Conservation (phyloP, 192 early-diverging fungal species). For the Dissophora ornata region DNA sequence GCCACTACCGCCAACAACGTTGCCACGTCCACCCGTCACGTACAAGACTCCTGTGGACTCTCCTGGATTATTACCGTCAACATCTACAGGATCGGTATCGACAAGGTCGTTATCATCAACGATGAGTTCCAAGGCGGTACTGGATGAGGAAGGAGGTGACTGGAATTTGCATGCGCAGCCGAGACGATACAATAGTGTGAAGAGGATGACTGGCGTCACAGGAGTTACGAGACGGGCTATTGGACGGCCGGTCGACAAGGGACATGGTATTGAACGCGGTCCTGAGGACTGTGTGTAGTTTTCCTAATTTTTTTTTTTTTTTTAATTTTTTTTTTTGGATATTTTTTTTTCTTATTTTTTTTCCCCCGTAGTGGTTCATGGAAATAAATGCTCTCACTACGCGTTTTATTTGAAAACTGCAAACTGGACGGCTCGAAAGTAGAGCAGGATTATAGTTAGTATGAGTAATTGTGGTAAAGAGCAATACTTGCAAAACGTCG, state of each 20-base stretch:
- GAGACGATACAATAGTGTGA: slow-evolving; percentile 48
- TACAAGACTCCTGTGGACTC: slow-evolving; percentile 25
- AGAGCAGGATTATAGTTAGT: too few species aligned
- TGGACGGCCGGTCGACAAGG: slow-evolving; percentile 39
- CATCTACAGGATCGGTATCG: too few species aligned
- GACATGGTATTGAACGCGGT: slow-evolving; percentile 40
- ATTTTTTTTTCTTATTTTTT: too few species aligned
- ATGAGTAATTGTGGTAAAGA: too few species aligned
- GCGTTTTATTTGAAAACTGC: too few species aligned
- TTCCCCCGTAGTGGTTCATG: too few species aligned
- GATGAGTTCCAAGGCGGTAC: slow-evolving; percentile 18
- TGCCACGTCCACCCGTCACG: slow-evolving; percentile 7
- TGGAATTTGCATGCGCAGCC: slow-evolving; percentile 38
- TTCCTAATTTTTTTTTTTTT: too few species aligned
- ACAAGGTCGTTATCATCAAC: too few species aligned
- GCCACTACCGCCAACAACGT: neutral
- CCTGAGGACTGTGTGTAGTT: slow-evolving; percentile 54
- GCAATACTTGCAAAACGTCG: too few species aligned
- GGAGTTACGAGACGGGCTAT: slow-evolving; percentile 45
- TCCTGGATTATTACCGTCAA: neutral
- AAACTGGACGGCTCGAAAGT: too few species aligned
- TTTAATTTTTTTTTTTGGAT: too few species aligned
- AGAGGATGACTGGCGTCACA: slow-evolving; percentile 41
- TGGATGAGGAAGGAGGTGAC: slow-evolving; percentile 51
- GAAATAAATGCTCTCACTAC: too few species aligned